Evolutionary conservation across 2,329 filamentous ascomycete species (phyloP).

Genomic region (Basipetospora chlamydospora): DNA sequence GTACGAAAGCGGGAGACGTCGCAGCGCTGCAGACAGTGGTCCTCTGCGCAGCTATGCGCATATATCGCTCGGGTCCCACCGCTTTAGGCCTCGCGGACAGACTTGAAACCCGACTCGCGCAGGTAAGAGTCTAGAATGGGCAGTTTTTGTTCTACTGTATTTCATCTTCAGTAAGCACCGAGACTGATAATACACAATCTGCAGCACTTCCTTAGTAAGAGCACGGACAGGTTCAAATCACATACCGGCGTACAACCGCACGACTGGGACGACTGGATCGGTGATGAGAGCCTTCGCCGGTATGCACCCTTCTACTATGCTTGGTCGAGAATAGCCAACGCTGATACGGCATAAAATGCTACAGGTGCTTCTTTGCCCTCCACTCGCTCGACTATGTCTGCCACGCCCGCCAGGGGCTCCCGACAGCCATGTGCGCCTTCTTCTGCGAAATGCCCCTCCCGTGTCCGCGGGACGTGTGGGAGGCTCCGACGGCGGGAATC

Average conservation of each 20-base stretch:
- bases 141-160: neutral
- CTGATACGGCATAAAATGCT: neutral
- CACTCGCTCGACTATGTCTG: slow-evolving; percentile 1
- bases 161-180: no score
- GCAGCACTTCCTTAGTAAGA: slow-evolving; percentile 1
- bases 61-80: neutral
- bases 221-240: neutral
- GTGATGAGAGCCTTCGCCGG: neutral
- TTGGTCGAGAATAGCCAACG: neutral
- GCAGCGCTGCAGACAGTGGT: neutral
- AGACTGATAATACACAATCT: neutral
- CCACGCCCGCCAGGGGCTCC: neutral
- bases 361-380: neutral
- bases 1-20: neutral
- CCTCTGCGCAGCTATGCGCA: neutral
- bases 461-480: neutral
- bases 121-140: neutral
- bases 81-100: neutral
- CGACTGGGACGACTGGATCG: slow-evolving; percentile 2
- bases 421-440: neutral
- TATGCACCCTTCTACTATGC: neutral
- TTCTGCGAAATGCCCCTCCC: neutral
- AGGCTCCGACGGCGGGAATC: neutral
- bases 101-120: neutral
- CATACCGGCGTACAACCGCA: neutral